Base-by-base conservation (phyloP, 495 filamentous ascomycete genomes). In the Penicillium herquei region DNA sequence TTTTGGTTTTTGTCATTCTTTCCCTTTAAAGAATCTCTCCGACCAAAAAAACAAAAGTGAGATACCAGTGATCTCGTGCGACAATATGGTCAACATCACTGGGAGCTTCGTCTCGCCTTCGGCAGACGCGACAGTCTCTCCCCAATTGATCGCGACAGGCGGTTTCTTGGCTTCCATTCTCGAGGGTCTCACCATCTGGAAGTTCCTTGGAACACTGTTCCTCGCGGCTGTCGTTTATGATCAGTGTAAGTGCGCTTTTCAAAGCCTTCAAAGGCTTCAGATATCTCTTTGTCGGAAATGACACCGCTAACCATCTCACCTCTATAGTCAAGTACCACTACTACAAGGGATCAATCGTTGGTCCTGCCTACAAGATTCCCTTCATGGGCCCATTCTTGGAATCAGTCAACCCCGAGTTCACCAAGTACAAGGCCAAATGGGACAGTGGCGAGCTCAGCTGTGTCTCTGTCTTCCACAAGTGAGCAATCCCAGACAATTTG, bases 391-490 rank as follows among this genome's bases (percentile, higher is more conserved):
- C 94, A 8, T 98, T 98, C 72, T 80, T 98, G 40, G 74, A 96
- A 67, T 96, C 92, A 14, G 78, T 98, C 48, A 87, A 96, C 65
- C 94, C 94, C 45, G 90, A 93, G 55, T 97, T 97, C 74, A 82
- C 85, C 56, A 84, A 91, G 63, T 98, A 98, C 73, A 78, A 90
- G 68, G 86, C 81, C 32, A 96, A 98, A 81, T 98, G 93, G 93
- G 66, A 84, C 62, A 94, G 90, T 69, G 94, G 89, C 12, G 84
- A 86, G 11, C 79, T 98, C 63, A 96, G 92, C 77, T 98, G 94
- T 74, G 93, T 98, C 55, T 96, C 91, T 11, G 92, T 98, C 56
- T 98, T 98, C 78, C 94, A 98, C 83, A 98, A 98, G 92, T 96
- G 83, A 64, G 90, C 65, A 47, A n/a, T 14, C 51, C 51, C 32